A percentile compares a stretch with the other conserved stretches of the same genome.
Conservation (phyloP, 2,329 filamentous ascomycete species). For the Bertia moriformis region DNA sequence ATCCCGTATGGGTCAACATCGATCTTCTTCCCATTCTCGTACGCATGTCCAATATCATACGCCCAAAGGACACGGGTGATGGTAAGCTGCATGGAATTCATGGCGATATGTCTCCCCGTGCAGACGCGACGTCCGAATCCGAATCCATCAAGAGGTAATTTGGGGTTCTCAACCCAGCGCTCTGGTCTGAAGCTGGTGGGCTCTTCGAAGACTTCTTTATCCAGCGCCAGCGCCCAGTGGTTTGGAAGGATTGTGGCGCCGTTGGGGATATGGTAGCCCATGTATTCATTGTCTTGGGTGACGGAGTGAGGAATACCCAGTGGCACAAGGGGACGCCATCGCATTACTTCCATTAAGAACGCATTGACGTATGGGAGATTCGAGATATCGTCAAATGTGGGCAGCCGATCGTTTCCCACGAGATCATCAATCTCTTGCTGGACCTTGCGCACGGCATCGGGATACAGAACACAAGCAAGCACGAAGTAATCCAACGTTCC, state of each 20-base stretch:
- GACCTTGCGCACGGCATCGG: slow-evolving; percentile 27
- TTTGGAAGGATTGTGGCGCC: background rate
- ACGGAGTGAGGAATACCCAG: background rate
- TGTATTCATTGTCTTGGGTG: background rate
- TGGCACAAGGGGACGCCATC: slow-evolving; percentile 35
- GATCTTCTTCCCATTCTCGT: too few relatives aligned
- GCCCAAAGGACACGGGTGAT: background rate
- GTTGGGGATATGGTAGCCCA: background rate
- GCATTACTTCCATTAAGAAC: slow-evolving; percentile 37
- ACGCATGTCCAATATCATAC: too few relatives aligned
- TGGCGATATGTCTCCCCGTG: background rate
- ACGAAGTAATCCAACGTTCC: slow-evolving; percentile 29
- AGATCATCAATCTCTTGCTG: slow-evolving; percentile 35
- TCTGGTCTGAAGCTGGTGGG: background rate
- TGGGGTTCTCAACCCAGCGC: slow-evolving; percentile 14
- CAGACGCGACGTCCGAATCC: background rate
- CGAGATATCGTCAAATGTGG: slow-evolving; percentile 28
- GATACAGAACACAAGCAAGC: slow-evolving; percentile 32
- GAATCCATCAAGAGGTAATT: background rate
- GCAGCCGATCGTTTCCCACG: slow-evolving; percentile 28
- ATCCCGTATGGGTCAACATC: too few relatives aligned
- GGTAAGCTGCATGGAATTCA: background rate
- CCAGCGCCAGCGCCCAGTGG: background rate
- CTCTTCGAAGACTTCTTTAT: background rate
- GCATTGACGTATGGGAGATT: slow-evolving; percentile 35